Evolutionary conservation across 495 filamentous ascomycete species (phyloP).

Genomic region (Xylaria grammica): DNA sequence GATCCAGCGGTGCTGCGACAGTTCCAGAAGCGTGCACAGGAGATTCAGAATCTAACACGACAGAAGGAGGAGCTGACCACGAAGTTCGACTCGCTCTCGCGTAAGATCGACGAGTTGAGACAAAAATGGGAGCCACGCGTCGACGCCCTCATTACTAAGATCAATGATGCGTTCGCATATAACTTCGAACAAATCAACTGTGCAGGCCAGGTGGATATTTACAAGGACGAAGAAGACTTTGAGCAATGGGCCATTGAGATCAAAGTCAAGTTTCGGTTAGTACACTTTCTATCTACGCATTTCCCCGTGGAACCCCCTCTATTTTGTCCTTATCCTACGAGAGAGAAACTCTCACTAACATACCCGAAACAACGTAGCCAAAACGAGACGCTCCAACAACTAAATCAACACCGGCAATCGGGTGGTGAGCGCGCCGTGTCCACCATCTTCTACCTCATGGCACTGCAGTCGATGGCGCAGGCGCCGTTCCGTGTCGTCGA

Average conservation of each 20-base stretch:
- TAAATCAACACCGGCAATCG: slow-evolving; percentile 92
- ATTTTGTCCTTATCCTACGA: neutral
- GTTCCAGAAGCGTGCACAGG: slow-evolving; percentile 70
- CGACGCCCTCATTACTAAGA: slow-evolving; percentile 75
- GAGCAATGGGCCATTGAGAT: slow-evolving; percentile 94
- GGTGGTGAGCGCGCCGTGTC: slow-evolving; percentile 95
- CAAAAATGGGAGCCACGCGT: slow-evolving; percentile 83
- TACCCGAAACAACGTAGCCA: slow-evolving; percentile 56
- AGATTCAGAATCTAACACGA: slow-evolving; percentile 50
- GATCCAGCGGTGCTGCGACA: slow-evolving; percentile 78
- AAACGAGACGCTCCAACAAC: slow-evolving; percentile 78
- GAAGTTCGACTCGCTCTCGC: slow-evolving; percentile 53
- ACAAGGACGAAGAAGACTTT: slow-evolving; percentile 83
- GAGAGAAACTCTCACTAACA: neutral
- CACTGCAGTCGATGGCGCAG: slow-evolving; percentile 89
- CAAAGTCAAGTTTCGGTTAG: slow-evolving; percentile 88
- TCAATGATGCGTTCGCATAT: slow-evolving; percentile 86
- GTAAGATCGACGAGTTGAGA: slow-evolving; percentile 59
- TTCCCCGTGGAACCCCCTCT: neutral
- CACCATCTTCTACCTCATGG: slow-evolving; percentile 99
- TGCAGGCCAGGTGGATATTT: slow-evolving; percentile 85
- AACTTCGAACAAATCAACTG: slow-evolving; percentile 94
- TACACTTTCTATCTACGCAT: slow-evolving; percentile 6
- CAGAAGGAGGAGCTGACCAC: slow-evolving; percentile 54
- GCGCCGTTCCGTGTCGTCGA: slow-evolving; percentile 99